A percentile compares a stretch with the other conserved stretches of the same genome.
Evolutionary conservation across 1,284 basidiomycete species (phyloP).

Genomic region (Rhodotorula sp.): DNA sequence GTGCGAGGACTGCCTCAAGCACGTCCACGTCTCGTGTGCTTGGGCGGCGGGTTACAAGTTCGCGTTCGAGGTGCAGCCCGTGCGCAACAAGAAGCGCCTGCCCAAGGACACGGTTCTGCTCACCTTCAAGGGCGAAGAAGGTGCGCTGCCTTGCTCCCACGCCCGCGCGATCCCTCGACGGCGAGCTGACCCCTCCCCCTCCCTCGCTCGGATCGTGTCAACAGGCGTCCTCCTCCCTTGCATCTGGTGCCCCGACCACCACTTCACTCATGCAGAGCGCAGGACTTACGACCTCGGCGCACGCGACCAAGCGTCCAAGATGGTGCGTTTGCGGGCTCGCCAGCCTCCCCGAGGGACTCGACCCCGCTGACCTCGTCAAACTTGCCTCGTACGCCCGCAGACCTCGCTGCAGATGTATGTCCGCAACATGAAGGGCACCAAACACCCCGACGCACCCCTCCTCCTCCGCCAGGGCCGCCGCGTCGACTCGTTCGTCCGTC

Average conservation of each 20-base stretch:
- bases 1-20: slow-evolving; percentile 74
- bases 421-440: slow-evolving; percentile 64
- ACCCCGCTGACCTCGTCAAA: too few species aligned
- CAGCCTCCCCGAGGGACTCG: background rate
- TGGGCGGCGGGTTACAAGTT: slow-evolving; percentile 78
- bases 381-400: background rate
- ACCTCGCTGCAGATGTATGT: slow-evolving; percentile 44
- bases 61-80: slow-evolving; percentile 82
- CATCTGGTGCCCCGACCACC: slow-evolving; percentile 78
- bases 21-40: slow-evolving; percentile 86
- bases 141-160: background rate
- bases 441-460: slow-evolving; percentile 65
- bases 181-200: background rate
- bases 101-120: slow-evolving; percentile 64
- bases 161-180: too few species aligned
- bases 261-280: slow-evolving; percentile 50
- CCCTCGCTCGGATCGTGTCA: background rate
- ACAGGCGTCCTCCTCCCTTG: slow-evolving; percentile 76
- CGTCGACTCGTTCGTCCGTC: slow-evolving; percentile 23
- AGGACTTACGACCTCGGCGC: slow-evolving; percentile 31
- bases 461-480: slow-evolving; percentile 55
- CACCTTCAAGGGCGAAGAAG: slow-evolving; percentile 74
- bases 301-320: slow-evolving; percentile 25
- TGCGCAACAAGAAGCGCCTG: slow-evolving; percentile 59
- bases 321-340: slow-evolving; percentile 8